These are phyloP conservation scores for Penicillium occitanis DNA, from an alignment of 2,329 filamentous ascomycete genomes.

Conservation along the genomic window DNA sequence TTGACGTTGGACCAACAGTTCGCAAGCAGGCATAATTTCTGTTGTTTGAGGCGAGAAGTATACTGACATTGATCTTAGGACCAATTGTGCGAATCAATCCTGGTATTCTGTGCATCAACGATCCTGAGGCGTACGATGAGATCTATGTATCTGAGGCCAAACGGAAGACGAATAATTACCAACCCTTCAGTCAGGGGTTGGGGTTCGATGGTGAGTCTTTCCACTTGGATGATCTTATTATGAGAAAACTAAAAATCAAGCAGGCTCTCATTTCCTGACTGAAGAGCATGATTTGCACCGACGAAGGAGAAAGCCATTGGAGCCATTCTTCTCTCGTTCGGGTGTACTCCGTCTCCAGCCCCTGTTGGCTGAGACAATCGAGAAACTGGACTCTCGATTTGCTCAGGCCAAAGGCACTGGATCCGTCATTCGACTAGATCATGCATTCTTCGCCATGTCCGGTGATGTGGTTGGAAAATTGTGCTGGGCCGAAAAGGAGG, in stretches of 20 bases:
- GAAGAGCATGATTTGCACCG: slow-evolving; percentile 29
- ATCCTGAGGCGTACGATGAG: slow-evolving; percentile 22
- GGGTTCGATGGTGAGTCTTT: slow-evolving; percentile 21
- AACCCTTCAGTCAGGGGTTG: slow-evolving; percentile 21
- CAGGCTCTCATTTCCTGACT: slow-evolving; percentile 24
- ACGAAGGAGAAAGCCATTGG: slow-evolving; percentile 24
- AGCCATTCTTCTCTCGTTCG: slow-evolving; percentile 26
- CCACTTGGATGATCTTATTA: background rate
- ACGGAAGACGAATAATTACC: slow-evolving; percentile 24
- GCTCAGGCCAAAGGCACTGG: slow-evolving; percentile 22
- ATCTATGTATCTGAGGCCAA: slow-evolving; percentile 23
- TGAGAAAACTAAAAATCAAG: background rate
- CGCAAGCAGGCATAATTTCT: background rate
- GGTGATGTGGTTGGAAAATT: slow-evolving; percentile 31
- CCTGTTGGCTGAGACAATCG: slow-evolving; percentile 17
- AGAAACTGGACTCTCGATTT: slow-evolving; percentile 20
- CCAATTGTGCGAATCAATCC: slow-evolving; percentile 28
- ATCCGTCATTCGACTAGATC: slow-evolving; percentile 26
- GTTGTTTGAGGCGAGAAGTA: background rate
- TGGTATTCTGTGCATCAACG: slow-evolving; percentile 24
- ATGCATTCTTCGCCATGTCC: slow-evolving; percentile 29
- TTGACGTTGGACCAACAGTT: background rate
- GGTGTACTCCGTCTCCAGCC: slow-evolving; percentile 20
- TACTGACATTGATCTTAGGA: slow-evolving; percentile 17
- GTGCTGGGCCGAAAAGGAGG: slow-evolving; percentile 23